Percentiles rank a stretch among this genome's conserved stretches.
These are phyloP conservation scores for Globisporangium megalacanthum DNA, from an alignment of 352 stramenopile genomes.

Conservation along the genomic window DNA sequence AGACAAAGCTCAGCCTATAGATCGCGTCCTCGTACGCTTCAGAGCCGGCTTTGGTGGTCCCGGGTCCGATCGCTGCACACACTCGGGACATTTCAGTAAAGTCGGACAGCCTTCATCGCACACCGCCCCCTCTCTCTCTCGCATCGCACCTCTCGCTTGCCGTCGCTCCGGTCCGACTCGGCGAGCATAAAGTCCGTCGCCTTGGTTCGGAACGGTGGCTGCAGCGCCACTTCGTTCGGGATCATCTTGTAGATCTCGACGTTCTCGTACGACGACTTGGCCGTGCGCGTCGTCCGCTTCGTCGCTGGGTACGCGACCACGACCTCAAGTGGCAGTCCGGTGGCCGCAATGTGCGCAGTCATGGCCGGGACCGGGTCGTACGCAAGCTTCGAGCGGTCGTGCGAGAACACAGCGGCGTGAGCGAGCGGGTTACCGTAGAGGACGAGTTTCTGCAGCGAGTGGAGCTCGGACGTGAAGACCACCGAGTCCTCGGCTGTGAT, in stretches of 20 bases:
- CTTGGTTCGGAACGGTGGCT: conserved; percentile 48
- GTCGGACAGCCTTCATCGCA: neutral
- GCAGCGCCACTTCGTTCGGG: conserved; percentile 48
- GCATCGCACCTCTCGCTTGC: conserved; percentile 20
- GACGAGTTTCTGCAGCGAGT: conserved; percentile 58
- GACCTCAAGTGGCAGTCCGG: conserved; percentile 25
- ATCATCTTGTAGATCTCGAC: conserved; percentile 84
- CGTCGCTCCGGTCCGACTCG: conserved; percentile 18
- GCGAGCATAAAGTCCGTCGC: conserved; percentile 37
- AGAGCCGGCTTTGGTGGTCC: conserved; percentile 1
- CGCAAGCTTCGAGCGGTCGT: conserved; percentile 55
- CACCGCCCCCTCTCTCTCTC: neutral
- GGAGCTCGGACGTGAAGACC: conserved; percentile 38
- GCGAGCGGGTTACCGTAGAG: conserved; percentile 72
- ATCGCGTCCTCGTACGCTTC: conserved; percentile 11
- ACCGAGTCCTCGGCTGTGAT: conserved; percentile 48
- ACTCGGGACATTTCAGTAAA: neutral
- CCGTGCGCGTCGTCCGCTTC: conserved; percentile 50
- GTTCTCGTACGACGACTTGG: conserved; percentile 52
- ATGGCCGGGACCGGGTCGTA: conserved; percentile 69
- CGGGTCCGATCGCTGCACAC: neutral
- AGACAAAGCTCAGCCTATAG: neutral
- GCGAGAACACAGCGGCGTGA: conserved; percentile 50
- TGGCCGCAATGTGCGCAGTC: conserved; percentile 27
- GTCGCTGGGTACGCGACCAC: conserved; percentile 58